Base-by-base conservation (phyloP, 164 flowering plant genomes). In the Stephania cephalantha region DNA sequence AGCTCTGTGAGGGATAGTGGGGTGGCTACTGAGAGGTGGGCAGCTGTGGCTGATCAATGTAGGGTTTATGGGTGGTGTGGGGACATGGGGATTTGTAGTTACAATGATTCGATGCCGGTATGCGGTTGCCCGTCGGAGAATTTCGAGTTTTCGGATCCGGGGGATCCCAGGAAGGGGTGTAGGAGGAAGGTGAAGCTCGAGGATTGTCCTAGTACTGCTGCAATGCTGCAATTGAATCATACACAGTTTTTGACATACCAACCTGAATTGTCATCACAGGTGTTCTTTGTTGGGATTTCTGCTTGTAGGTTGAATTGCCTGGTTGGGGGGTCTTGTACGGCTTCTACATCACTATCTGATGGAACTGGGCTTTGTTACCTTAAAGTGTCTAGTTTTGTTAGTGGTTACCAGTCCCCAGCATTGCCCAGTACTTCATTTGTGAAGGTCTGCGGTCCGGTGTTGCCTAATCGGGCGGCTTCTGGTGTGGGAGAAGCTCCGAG, bases 1-100 rank as follows among this genome's bases (percentile, higher is more conserved):
- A 92, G 94, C 76, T 80, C 86, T 48, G 71, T 75, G 68, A 78
- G 72, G 71, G 82, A 78, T 13, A 83, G 82, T 71, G 84, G 85
- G 9, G 76, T 22, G 64, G 4, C 18, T 3, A 79, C 29, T 9
- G 72, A 13, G 71, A 83, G 85, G 58, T 94, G 98, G 98, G 82
- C 92, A 25, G 97, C 98, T 73, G 90, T 94, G 65, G 29, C 61
- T 67, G 95, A 94, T 80, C 95, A 90, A 55, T 94, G 98, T 82
- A 50, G 72, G 68, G 92, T 94, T 48, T 94, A 77, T 71, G 98
- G 92, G 9, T 92, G 81, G 74, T 94, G 98, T 82, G 98, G 98
- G 44, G 80, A 91, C 73, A 50, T 86, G 76, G 96, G 98, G 10
- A 83, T 94, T 20, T 94, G 98, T 81, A 87, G 89, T 73, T 92